Evolutionary conservation across 768 basidiomycete genomes (phyloP).

Genomic region (Lactarius hengduanensis): DNA sequence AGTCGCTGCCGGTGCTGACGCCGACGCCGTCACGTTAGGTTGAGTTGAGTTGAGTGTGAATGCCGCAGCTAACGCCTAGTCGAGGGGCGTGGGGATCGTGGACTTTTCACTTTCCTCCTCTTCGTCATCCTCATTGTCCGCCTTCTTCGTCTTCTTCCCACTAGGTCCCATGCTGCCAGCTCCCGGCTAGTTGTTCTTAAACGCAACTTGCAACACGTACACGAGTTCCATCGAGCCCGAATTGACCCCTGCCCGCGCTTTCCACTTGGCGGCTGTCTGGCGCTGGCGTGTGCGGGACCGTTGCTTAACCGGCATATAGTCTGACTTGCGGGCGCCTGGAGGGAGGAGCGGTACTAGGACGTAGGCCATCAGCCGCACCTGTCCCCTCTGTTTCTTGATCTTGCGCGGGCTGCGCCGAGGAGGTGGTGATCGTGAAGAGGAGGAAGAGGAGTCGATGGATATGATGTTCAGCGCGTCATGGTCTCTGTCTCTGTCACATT

Average conservation of each 20-base stretch:
- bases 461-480: conserved; percentile 8
- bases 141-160: background rate
- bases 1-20: background rate
- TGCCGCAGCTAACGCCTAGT: conserved; percentile 5
- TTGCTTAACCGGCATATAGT: background rate
- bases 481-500: background rate
- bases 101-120: background rate
- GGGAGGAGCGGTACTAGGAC: background rate
- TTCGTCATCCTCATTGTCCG: background rate
- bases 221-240: background rate
- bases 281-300: background rate
- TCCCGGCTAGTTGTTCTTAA: conserved; percentile 10
- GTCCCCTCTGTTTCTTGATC: background rate
- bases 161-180: background rate
- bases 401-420: background rate
- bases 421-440: background rate
- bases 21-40: background rate
- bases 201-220: conserved; percentile 10
- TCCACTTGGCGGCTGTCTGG: background rate
- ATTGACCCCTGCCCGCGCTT: background rate
- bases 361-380: background rate
- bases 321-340: background rate
- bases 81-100: background rate
- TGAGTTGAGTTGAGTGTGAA: conserved; percentile 19
- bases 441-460: background rate